These are phyloP conservation scores for Hanseniaspora vineae DNA, from an alignment of 805 yeast species.

Conservation along the genomic window DNA sequence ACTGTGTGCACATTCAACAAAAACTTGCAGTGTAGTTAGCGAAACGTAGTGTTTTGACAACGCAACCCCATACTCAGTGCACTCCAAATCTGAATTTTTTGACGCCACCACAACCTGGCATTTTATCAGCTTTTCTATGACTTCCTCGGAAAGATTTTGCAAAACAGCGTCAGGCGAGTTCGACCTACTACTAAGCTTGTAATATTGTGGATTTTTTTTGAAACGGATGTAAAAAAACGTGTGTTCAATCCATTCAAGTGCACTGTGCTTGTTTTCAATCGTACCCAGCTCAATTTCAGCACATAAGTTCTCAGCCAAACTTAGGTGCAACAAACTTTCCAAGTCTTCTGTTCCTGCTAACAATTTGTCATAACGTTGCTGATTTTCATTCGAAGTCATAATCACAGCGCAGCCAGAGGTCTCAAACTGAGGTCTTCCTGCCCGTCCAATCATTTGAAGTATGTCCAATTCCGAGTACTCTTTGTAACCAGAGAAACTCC, in stretches of 20 bases:
- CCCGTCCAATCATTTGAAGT: conserved; percentile 53
- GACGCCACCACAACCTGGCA: conserved; percentile 19
- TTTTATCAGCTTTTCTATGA: conserved; percentile 22
- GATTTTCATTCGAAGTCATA: conserved; percentile 28
- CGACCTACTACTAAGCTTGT: conserved; percentile 19
- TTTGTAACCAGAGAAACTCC: conserved; percentile 34
- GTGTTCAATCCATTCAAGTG: conserved; percentile 33
- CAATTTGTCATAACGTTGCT: conserved; percentile 28
- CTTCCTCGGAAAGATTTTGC: conserved; percentile 23
- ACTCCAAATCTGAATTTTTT: conserved; percentile 9
- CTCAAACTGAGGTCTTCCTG: conserved; percentile 50
- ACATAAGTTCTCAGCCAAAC: conserved; percentile 28
- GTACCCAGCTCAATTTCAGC: conserved; percentile 34
- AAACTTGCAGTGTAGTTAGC: conserved; percentile 29
- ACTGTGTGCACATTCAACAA: conserved; percentile 14
- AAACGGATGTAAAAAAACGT: conserved; percentile 39
- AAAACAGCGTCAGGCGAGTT: conserved; percentile 16
- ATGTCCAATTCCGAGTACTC: conserved; percentile 46
- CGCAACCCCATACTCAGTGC: conserved; percentile 33
- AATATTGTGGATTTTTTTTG: conserved; percentile 27
- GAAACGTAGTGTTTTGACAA: conserved; percentile 37
- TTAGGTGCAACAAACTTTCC: conserved; percentile 34
- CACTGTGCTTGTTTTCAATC: conserved; percentile 25
- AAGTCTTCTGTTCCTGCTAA: conserved; percentile 30
- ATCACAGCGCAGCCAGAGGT: conserved; percentile 35